Conservation (phyloP, 805 yeast species). For the Metschnikowia koreensis region DNA sequence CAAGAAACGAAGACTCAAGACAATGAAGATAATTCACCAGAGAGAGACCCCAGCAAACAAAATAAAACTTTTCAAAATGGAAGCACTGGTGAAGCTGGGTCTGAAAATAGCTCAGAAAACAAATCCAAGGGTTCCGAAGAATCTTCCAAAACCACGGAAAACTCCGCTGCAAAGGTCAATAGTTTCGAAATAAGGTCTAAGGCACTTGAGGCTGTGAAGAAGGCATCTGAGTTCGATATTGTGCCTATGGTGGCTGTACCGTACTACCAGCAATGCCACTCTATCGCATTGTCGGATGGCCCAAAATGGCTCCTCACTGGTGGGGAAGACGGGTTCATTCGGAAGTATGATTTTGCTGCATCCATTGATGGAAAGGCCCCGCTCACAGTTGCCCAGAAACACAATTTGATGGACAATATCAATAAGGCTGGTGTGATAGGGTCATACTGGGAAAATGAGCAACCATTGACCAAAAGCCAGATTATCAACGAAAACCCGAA, state of each 20-base stretch:
- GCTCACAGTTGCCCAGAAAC: conserved; percentile 86
- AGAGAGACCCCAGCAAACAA: neutral
- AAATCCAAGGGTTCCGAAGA: neutral
- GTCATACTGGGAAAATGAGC: conserved; percentile 96
- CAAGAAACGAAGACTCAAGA: conserved; percentile 10
- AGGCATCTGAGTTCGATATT: conserved; percentile 62
- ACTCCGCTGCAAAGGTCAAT: neutral
- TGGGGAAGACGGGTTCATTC: conserved; percentile 90
- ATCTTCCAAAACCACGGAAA: neutral
- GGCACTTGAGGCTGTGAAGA: conserved; percentile 43
- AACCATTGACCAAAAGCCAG: conserved; percentile 58
- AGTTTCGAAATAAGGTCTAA: conserved; percentile 17
- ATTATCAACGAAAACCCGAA: conserved; percentile 39
- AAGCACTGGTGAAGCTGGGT: conserved; percentile 16
- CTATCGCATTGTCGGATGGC: conserved; percentile 74
- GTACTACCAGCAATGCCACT: conserved; percentile 72
- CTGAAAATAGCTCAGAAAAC: conserved; percentile 1
- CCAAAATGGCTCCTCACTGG: conserved; percentile 89
- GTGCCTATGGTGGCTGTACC: conserved; percentile 88
- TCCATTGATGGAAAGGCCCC: conserved; percentile 86
- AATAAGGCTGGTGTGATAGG: conserved; percentile 78
- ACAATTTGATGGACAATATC: conserved; percentile 81
- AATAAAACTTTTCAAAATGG: neutral
- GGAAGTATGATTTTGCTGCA: conserved; percentile 83
- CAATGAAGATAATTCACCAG: neutral